These are phyloP conservation scores for Akanthomyces uredinophilus DNA, from an alignment of 2,329 filamentous ascomycete genomes.

Conservation along the genomic window DNA sequence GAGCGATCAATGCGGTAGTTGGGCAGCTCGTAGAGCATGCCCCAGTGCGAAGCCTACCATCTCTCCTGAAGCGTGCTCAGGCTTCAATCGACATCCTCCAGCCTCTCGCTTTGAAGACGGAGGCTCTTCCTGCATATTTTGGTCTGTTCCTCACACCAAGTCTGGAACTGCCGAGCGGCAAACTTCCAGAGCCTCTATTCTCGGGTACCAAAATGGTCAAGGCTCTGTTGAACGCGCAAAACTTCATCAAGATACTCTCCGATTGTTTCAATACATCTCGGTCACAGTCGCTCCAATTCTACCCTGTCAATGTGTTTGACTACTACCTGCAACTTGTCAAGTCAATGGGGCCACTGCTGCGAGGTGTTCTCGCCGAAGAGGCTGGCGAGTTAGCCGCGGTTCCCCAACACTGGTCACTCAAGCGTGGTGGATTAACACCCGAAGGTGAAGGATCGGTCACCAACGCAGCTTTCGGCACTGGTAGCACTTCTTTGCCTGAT, in stretches of 20 bases:
- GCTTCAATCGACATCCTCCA: constrained; percentile 62
- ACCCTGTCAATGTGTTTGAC: constrained; percentile 76
- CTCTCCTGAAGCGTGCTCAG: constrained; percentile 70
- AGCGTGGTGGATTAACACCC: constrained; percentile 26
- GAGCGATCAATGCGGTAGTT: constrained; percentile 68
- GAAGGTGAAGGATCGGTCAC: constrained; percentile 20
- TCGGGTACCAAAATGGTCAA: constrained; percentile 75
- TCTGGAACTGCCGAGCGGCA: constrained; percentile 28
- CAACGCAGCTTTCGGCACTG: constrained; percentile 23
- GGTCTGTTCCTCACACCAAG: constrained; percentile 54
- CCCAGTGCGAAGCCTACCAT: constrained; percentile 75
- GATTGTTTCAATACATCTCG: constrained; percentile 68
- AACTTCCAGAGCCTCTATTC: constrained; percentile 37
- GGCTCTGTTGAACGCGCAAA: constrained; percentile 70
- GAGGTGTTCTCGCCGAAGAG: constrained; percentile 80
- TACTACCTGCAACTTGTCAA: constrained; percentile 71
- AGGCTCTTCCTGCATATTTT: constrained; percentile 62
- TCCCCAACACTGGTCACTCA: constrained; percentile 59
- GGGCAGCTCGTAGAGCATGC: constrained; percentile 75
- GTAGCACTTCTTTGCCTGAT: constrained; percentile 29
- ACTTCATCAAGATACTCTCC: constrained; percentile 68
- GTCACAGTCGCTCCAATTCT: constrained; percentile 60
- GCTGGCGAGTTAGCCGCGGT: constrained; percentile 68
- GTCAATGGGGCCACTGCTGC: constrained; percentile 70
- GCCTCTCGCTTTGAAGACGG: constrained; percentile 52